Conservation (phyloP, 129 eudicot species). For the Oenanthe sinensis region DNA sequence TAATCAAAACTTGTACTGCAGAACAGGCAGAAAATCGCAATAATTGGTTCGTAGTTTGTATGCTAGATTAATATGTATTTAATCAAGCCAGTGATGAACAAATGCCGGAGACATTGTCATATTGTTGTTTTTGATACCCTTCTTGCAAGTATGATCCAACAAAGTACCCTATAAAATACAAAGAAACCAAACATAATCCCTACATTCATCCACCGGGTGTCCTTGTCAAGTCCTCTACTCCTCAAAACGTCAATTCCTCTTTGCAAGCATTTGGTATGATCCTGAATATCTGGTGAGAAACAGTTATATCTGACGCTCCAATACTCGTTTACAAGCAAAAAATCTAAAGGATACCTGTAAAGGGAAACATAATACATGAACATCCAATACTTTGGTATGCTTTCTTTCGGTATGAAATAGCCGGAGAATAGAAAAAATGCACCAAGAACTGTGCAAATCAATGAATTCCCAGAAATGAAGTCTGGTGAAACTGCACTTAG, state of each 20-base stretch:
- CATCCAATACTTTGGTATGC: constrained; percentile 83
- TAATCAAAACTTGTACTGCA: not conserved
- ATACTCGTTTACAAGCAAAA: constrained; percentile 76
- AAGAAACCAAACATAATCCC: constrained; percentile 84
- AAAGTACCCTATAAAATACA: constrained; percentile 75
- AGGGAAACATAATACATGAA: constrained; percentile 93
- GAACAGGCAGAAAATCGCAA: not conserved
- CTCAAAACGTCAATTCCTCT: constrained; percentile 66
- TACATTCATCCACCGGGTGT: constrained; percentile 84
- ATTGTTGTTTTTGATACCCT: constrained; percentile 75
- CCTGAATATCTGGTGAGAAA: constrained; percentile 34
- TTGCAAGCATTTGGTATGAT: constrained; percentile 41
- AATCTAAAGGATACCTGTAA: constrained; percentile 85
- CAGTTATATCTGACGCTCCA: constrained; percentile 66
- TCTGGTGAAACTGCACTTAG: constrained; percentile 83
- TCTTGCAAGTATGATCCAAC: constrained; percentile 81
- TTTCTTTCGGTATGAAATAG: constrained; percentile 82
- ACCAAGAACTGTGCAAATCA: constrained; percentile 83
- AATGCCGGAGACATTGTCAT: constrained; percentile 12
- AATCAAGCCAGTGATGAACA: not conserved
- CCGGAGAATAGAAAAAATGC: constrained; percentile 94
- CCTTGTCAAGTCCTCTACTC: constrained; percentile 71
- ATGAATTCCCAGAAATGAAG: constrained; percentile 87
- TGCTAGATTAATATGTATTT: not conserved
- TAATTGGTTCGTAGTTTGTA: not conserved